A percentile compares a stretch with the other conserved stretches of the same genome.
Conservation (phyloP, 345 rosid species). For the Arabidopsis thaliana region DNA sequence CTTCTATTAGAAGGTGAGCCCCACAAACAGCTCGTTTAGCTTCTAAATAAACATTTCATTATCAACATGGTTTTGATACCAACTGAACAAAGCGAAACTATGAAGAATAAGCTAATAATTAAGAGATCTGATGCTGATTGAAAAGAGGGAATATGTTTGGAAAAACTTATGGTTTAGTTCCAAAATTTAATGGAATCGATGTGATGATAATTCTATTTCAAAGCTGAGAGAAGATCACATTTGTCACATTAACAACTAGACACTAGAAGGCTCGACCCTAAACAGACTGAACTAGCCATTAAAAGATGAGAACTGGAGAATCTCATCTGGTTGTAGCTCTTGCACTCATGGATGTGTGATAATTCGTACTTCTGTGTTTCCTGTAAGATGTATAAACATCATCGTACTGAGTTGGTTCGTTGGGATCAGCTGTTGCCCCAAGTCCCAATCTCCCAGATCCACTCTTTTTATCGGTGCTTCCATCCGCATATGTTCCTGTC, state of each 20-base stretch:
- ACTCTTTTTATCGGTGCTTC: constrained; percentile 72
- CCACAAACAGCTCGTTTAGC: no score
- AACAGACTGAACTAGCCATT: constrained; percentile 24
- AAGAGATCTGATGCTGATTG: neutral
- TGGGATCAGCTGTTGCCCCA: constrained; percentile 86
- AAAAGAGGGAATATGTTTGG: neutral
- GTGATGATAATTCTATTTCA: constrained; percentile 22
- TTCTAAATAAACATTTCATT: no score
- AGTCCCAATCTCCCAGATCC: constrained; percentile 86
- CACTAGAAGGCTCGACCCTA: constrained; percentile 28
- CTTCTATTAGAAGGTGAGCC: no score
- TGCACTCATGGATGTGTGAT: constrained; percentile 95
- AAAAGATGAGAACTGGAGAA: constrained; percentile 14
- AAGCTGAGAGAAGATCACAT: constrained; percentile 29
- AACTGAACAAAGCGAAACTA: no score
- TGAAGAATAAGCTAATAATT: neutral
- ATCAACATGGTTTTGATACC: neutral
- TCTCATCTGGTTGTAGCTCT: constrained; percentile 68
- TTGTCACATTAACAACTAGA: constrained; percentile 22
- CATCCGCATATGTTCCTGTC: constrained; percentile 84
- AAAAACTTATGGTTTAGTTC: neutral
- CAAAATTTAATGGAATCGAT: neutral
- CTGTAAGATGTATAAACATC: constrained; percentile 94
- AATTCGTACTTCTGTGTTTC: constrained; percentile 89
- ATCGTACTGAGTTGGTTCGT: constrained; percentile 87